phyloP scores from a whole-genome alignment of 2,329 filamentous ascomycete species.

The Dryadomyces sulphureus region DNA sequence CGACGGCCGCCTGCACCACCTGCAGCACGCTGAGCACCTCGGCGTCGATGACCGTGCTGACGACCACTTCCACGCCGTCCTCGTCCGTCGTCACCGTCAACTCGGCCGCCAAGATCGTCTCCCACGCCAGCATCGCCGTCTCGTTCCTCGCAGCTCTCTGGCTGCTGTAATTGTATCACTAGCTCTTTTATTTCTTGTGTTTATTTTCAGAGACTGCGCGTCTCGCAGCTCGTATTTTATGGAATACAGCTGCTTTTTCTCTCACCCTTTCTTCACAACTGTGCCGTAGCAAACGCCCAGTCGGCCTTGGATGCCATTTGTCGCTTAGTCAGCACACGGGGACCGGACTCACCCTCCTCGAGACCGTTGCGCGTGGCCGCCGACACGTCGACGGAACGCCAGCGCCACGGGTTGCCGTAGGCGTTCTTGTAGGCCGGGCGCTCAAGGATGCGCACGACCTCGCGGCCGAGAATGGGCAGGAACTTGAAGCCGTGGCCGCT shows the following conservation, averaged over 20 bases:
- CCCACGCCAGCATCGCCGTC: conserved; percentile 4
- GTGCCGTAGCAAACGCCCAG: neutral
- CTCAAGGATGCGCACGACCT: neutral
- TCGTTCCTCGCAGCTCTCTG: conserved; percentile 5
- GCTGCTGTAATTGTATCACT: too few relatives aligned
- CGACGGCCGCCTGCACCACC: neutral
- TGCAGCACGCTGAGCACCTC: neutral
- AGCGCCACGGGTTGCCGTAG: neutral
- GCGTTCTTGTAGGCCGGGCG: neutral
- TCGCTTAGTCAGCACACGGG: neutral
- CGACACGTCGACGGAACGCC: neutral
- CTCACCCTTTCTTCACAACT: too few relatives aligned
- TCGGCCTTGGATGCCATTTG: neutral
- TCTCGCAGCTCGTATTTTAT: too few relatives aligned
- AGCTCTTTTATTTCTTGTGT: too few relatives aligned
- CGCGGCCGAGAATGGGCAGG: neutral
- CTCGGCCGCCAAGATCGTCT: conserved; percentile 6
- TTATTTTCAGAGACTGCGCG: too few relatives aligned
- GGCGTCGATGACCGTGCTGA: too few relatives aligned
- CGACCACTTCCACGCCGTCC: neutral
- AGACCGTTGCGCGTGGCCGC: neutral
- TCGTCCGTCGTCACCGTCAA: conserved; percentile 3
- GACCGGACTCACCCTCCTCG: neutral
- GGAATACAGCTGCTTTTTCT: too few relatives aligned
- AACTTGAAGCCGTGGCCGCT: neutral